Evolutionary conservation across 306 rosid genomes (phyloP).

Genomic region (Castanea crenata): DNA sequence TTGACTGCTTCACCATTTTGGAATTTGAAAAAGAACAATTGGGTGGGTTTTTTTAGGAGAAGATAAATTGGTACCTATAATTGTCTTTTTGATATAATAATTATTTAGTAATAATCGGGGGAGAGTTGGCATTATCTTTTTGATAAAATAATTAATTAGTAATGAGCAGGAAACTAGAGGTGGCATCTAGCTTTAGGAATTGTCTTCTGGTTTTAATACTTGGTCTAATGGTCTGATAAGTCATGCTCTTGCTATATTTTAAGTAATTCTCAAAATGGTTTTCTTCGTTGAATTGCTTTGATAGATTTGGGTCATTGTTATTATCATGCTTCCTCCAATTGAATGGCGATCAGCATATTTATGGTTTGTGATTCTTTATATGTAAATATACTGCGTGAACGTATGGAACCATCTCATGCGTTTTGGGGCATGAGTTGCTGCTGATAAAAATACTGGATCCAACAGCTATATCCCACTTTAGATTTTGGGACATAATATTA

Average conservation of each 20-base stretch:
- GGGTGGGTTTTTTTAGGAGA: no score
- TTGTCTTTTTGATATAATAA: no score
- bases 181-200: neutral
- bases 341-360: neutral
- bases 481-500: neutral
- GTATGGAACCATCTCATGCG: neutral
- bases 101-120: no score
- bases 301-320: neutral
- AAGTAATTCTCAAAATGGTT: neutral
- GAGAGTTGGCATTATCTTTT: no score
- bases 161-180: no score
- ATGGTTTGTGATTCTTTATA: neutral
- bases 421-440: neutral
- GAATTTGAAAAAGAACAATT: neutral
- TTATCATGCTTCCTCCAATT: neutral
- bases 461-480: neutral
- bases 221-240: neutral
- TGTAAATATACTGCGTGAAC: neutral
- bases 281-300: neutral
- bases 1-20: neutral
- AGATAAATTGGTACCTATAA: no score
- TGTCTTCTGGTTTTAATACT: neutral
- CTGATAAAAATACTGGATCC: neutral
- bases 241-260: neutral
- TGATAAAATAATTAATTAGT: no score